These are phyloP conservation scores for Vitis hybrid DNA, from an alignment of 177 flowering plant genomes.

Conservation along the genomic window DNA sequence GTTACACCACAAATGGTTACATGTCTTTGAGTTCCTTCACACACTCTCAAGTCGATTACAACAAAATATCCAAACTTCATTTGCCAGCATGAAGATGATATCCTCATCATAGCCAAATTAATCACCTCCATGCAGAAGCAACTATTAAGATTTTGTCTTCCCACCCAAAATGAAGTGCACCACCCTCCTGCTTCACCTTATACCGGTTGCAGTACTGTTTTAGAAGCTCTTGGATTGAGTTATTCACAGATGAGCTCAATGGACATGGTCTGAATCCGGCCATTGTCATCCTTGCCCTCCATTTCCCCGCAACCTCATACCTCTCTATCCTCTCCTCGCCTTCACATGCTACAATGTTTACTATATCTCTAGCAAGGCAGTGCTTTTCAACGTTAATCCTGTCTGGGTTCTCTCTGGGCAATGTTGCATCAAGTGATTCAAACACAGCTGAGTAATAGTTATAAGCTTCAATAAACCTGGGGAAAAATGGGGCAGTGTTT, in stretches of 20 bases:
- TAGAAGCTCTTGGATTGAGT: constrained; percentile 45
- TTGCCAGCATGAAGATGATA: no score
- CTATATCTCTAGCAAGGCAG: constrained; percentile 90
- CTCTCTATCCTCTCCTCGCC: constrained; percentile 97
- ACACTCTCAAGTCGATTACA: no score
- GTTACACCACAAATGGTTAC: no score
- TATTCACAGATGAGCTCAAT: constrained; percentile 50
- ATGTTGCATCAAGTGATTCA: constrained; percentile 84
- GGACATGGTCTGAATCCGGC: constrained; percentile 76
- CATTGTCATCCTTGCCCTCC: constrained; percentile 98
- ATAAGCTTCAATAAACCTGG: constrained; percentile 87
- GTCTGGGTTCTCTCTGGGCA: constrained; percentile 82
- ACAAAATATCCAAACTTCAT: no score
- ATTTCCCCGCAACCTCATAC: constrained; percentile 94
- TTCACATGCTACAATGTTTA: constrained; percentile 92
- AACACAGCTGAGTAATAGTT: constrained; percentile 88
- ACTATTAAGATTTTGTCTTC: constrained; percentile 77
- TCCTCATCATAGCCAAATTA: neutral
- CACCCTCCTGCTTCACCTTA: constrained; percentile 64
- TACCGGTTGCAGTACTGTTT: constrained; percentile 67
- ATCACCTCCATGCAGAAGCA: constrained; percentile 82
- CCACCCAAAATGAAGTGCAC: constrained; percentile 88
- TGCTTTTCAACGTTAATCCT: constrained; percentile 90
- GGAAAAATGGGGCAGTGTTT: constrained; percentile 86
- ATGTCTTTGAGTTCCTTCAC: no score